These are phyloP conservation scores for Sherardia arvensis DNA, from an alignment of 257 asterid genomes.

Conservation along the genomic window DNA sequence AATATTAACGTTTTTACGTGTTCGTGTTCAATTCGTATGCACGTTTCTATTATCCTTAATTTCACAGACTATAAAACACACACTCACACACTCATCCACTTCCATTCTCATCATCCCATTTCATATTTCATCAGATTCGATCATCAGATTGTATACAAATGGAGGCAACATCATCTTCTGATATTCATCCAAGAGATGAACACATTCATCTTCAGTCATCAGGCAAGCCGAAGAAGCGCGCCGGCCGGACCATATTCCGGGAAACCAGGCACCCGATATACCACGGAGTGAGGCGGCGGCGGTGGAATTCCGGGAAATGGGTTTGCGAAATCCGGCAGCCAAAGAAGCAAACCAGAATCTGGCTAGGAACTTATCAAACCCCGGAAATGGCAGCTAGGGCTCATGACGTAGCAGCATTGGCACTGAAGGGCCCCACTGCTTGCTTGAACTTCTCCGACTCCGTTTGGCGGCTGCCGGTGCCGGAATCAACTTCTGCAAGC, in stretches of 20 bases:
- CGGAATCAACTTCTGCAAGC: constrained; percentile 28
- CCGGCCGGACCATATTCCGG: constrained; percentile 26
- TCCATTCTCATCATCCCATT: too few relatives aligned
- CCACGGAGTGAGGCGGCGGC: constrained; percentile 29
- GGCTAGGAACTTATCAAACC: constrained; percentile 74
- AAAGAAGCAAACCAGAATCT: constrained; percentile 40
- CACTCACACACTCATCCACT: background rate
- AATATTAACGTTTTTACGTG: background rate
- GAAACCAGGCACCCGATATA: constrained; percentile 35
- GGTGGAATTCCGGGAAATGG: constrained; percentile 26
- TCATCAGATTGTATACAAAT: too few relatives aligned
- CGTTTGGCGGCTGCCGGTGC: constrained; percentile 34
- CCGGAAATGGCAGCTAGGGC: constrained; percentile 89
- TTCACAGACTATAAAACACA: background rate
- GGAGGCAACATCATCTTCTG: constrained; percentile 2
- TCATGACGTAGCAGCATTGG: constrained; percentile 66
- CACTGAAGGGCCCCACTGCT: constrained; percentile 43
- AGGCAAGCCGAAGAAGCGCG: constrained; percentile 20
- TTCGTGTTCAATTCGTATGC: constrained; percentile 9
- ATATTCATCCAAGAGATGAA: too few relatives aligned
- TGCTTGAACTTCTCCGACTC: constrained; percentile 71
- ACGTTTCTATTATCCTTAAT: background rate
- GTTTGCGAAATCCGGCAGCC: constrained; percentile 54
- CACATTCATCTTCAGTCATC: constrained; percentile 12
- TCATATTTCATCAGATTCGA: too few relatives aligned